Percentiles rank a stretch among this genome's conserved stretches.
phyloP scores from a whole-genome alignment of 805 yeast genomes.

The Wickerhamiella bombiphila region DNA sequence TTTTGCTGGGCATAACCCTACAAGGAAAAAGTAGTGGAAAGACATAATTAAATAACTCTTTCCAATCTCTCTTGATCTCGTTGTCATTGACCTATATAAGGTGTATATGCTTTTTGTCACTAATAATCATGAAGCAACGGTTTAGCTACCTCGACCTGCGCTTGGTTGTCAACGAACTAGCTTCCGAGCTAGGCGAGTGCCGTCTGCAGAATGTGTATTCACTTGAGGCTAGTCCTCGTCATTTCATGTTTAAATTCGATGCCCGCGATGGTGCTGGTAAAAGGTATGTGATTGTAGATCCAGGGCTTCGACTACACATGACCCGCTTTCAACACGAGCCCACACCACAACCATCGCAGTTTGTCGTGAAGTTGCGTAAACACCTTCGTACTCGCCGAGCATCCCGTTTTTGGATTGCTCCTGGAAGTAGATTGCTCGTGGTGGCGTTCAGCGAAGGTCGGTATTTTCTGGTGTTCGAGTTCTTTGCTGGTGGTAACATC shows the following conservation, averaged over 20 bases:
- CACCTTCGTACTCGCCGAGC: constrained; percentile 71
- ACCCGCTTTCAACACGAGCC: constrained; percentile 73
- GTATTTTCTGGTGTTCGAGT: constrained; percentile 65
- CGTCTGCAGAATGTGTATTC: constrained; percentile 78
- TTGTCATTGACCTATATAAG: no score
- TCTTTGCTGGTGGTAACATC: constrained; percentile 90
- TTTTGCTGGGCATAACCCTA: no score
- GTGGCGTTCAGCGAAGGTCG: constrained; percentile 75
- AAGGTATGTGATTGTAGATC: constrained; percentile 59
- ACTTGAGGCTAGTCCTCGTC: constrained; percentile 53
- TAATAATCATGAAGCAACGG: constrained; percentile 57
- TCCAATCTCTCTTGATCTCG: no score
- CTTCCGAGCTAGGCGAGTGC: constrained; percentile 40
- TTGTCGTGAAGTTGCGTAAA: constrained; percentile 74
- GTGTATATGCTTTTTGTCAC: no score
- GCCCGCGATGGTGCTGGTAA: constrained; percentile 57
- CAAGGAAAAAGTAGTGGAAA: no score
- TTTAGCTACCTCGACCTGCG: constrained; percentile 72
- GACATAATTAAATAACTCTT: no score
- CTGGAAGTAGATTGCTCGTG: constrained; percentile 70
- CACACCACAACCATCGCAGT: constrained; percentile 69
- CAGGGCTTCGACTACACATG: constrained; percentile 67
- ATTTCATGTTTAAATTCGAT: constrained; percentile 65
- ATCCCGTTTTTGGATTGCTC: constrained; percentile 57
- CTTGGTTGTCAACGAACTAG: constrained; percentile 53